Conservation (phyloP, 1,284 basidiomycete genomes). For the Ganoderma lucidum region DNA sequence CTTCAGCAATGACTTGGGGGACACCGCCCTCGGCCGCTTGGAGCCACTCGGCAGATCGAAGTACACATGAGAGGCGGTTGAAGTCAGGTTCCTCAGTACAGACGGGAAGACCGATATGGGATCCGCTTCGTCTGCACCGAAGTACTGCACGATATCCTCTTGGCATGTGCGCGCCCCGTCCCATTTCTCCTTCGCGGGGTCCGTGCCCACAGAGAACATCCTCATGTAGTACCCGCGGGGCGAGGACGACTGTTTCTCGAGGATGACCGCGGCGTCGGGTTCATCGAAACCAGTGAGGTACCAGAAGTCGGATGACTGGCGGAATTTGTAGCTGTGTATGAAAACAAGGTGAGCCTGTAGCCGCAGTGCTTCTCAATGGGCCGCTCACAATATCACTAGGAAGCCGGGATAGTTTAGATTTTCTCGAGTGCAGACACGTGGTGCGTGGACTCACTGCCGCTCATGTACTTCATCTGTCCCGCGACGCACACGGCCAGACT, state of each 20-base stretch:
- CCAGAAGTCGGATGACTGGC: conserved; percentile 93
- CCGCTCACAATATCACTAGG: conserved; percentile 60
- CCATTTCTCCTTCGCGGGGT: conserved; percentile 88
- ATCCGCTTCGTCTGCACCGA: conserved; percentile 79
- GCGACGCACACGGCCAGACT: conserved; percentile 85
- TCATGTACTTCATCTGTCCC: conserved; percentile 88
- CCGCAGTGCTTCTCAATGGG: background rate
- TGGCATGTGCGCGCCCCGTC: conserved; percentile 75
- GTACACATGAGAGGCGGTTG: conserved; percentile 50
- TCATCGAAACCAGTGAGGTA: conserved; percentile 97
- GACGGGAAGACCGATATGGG: conserved; percentile 61
- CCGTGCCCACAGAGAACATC: conserved; percentile 85
- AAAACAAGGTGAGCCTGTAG: background rate
- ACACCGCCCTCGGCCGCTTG: conserved; percentile 23
- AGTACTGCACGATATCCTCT: conserved; percentile 66
- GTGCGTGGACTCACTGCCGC: conserved; percentile 68
- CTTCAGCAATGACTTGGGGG: conserved; percentile 50
- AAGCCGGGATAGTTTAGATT: conserved; percentile 4
- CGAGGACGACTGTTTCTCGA: conserved; percentile 77
- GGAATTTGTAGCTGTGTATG: conserved; percentile 85
- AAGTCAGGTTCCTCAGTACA: conserved; percentile 56
- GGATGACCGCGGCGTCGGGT: conserved; percentile 87
- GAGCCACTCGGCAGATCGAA: conserved; percentile 43
- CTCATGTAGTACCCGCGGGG: conserved; percentile 88
- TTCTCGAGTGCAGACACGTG: background rate